A percentile compares a stretch with the other conserved stretches of the same genome.
Conservation (phyloP, 2,329 filamentous ascomycete genomes). For the Verticillium tricorpus region DNA sequence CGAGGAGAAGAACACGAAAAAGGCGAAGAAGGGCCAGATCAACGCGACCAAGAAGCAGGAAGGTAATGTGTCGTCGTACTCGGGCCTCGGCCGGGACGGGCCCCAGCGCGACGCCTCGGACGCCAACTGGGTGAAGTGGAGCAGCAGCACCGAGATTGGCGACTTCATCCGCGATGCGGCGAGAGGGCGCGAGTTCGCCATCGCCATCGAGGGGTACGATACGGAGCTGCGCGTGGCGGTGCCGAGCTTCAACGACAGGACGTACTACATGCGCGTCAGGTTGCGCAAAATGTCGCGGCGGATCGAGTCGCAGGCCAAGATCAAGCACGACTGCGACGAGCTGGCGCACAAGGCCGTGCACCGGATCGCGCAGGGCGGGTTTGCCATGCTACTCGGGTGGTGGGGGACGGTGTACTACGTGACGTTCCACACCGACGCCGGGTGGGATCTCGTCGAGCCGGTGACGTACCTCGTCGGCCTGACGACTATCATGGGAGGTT, state of each 20-base stretch:
- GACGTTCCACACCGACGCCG: conserved; percentile 68
- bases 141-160: conserved; percentile 80
- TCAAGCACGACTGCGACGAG: conserved; percentile 79
- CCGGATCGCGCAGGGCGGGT: conserved; percentile 73
- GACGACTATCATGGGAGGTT: conserved; percentile 80
- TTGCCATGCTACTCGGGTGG: conserved; percentile 69
- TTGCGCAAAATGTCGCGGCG: conserved; percentile 66
- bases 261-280: conserved; percentile 76
- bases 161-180: conserved; percentile 92
- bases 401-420: conserved; percentile 77
- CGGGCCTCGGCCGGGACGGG: conserved; percentile 62
- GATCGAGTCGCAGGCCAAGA: conserved; percentile 63
- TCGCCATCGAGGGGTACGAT: conserved; percentile 68
- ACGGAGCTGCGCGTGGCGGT: conserved; percentile 72
- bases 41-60: conserved; percentile 12
- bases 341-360: conserved; percentile 75
- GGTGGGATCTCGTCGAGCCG: conserved; percentile 89
- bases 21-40: conserved; percentile 14
- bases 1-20: conserved; percentile 6
- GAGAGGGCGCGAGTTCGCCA: conserved; percentile 75
- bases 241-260: conserved; percentile 85
- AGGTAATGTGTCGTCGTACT: conserved; percentile 62
- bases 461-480: conserved; percentile 88
- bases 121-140: conserved; percentile 75
- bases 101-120: conserved; percentile 33